Conservation (phyloP, 345 rosid genomes). For the Psidium friedrichsthalianum region DNA sequence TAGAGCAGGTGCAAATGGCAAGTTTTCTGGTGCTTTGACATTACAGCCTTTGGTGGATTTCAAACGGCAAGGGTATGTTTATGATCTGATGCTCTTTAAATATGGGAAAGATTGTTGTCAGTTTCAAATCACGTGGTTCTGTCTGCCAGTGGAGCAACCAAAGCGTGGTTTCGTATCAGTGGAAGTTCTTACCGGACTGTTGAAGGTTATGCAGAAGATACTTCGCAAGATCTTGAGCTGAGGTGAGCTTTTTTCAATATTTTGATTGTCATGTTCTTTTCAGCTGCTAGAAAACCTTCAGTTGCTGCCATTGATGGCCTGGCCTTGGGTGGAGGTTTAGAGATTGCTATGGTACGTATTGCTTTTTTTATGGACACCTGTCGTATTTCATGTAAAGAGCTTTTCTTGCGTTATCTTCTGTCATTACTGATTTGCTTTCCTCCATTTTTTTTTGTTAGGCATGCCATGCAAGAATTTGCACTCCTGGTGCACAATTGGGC, state of each 20-base stretch:
- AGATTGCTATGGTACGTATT: slow-evolving; percentile 69
- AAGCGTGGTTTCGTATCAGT: slow-evolving; percentile 53
- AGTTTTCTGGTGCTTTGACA: slow-evolving; percentile 94
- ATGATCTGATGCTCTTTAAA: background rate
- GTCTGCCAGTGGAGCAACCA: slow-evolving; percentile 37
- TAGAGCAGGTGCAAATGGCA: slow-evolving; percentile 71
- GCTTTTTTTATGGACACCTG: background rate
- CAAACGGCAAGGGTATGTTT: slow-evolving; percentile 48
- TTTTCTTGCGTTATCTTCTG: background rate
- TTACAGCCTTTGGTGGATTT: slow-evolving; percentile 56
- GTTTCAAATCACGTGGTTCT: background rate
- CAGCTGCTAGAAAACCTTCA: slow-evolving; percentile 85
- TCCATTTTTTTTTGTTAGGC: slow-evolving; percentile 25
- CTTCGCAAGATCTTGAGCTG: background rate
- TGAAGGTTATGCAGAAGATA: slow-evolving; percentile 53
- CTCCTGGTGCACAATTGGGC: slow-evolving; percentile 76
- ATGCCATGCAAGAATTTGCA: slow-evolving; percentile 87
- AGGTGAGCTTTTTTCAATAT: background rate
- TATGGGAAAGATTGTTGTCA: background rate
- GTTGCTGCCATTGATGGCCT: slow-evolving; percentile 99
- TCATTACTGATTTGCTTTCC: background rate
- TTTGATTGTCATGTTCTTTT: background rate
- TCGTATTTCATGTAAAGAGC: background rate
- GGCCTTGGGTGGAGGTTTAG: slow-evolving; percentile 98
- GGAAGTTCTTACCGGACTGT: slow-evolving; percentile 48